A percentile compares a stretch with the other conserved stretches of the same genome.
Conservation (phyloP, 2,329 filamentous ascomycete genomes). For the Neodidymelliopsis sp. region DNA sequence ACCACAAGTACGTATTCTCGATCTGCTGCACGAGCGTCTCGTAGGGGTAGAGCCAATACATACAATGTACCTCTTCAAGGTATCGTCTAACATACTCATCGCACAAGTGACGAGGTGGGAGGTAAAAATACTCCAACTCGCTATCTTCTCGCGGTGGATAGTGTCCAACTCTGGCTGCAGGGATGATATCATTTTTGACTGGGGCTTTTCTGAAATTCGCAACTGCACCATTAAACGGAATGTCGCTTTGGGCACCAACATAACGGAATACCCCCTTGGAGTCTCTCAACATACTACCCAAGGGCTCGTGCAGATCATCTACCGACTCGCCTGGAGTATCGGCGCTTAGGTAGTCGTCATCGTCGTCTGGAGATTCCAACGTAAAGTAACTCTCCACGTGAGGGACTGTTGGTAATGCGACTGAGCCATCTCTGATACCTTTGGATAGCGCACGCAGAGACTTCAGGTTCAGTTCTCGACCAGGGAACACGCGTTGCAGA, state of each 20-base stretch:
- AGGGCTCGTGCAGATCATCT: conserved; percentile 45
- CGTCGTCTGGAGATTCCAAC: conserved; percentile 36
- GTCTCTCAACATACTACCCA: conserved; percentile 50
- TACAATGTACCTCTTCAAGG: conserved; percentile 47
- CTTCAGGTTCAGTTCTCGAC: conserved; percentile 45
- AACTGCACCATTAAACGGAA: conserved; percentile 49
- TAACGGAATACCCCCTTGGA: conserved; percentile 46
- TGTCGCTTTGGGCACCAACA: conserved; percentile 48
- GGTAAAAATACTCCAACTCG: conserved; percentile 32
- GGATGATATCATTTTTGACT: conserved; percentile 41
- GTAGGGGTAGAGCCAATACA: conserved; percentile 48
- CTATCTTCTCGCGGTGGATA: conserved; percentile 40
- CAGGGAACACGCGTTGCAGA: conserved; percentile 48
- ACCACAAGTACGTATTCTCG: conserved; percentile 42
- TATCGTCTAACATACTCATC: conserved; percentile 45
- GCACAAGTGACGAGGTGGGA: conserved; percentile 40
- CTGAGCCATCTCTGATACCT: conserved; percentile 41
- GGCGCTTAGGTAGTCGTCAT: conserved; percentile 32
- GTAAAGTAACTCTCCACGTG: conserved; percentile 34
- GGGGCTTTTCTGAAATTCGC: conserved; percentile 37
- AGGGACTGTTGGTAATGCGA: conserved; percentile 31
- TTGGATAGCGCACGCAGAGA: conserved; percentile 44
- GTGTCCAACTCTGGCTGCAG: conserved; percentile 37
- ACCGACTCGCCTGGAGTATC: conserved; percentile 29
- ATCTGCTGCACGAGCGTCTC: conserved; percentile 43